Percentiles rank a stretch among this genome's conserved stretches.
phyloP scores from a whole-genome alignment of 1,284 basidiomycete species.

The Trichosporon faecale region DNA sequence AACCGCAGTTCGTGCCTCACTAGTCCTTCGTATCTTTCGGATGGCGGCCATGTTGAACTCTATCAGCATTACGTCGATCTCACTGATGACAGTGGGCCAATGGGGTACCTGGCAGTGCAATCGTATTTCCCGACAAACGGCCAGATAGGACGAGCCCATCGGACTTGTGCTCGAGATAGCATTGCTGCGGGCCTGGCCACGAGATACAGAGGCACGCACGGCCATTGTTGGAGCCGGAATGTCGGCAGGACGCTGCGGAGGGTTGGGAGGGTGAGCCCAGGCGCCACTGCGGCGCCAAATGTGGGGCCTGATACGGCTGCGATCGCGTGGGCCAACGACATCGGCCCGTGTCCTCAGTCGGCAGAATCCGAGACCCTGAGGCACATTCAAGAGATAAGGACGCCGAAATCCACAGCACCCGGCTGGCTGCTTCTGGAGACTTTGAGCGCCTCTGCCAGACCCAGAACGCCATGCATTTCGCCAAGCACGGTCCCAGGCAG shows the following conservation, averaged over 20 bases:
- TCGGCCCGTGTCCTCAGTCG: not conserved
- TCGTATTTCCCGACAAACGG: not conserved
- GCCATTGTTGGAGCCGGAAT: not conserved
- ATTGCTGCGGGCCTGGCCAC: not conserved
- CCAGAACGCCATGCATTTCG: not conserved
- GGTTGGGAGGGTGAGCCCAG: not conserved
- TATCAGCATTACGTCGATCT: not conserved
- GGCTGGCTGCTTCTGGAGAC: not conserved
- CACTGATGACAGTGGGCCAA: not conserved
- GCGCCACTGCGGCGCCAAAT: not conserved
- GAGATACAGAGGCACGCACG: not conserved
- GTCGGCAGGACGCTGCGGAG: not conserved
- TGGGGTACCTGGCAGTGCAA: not conserved
- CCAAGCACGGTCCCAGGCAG: not conserved
- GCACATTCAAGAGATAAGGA: not conserved
- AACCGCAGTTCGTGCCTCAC: not conserved
- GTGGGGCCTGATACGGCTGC: not conserved
- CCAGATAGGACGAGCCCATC: not conserved
- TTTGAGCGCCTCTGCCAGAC: not conserved
- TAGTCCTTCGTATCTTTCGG: not conserved
- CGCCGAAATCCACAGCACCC: not conserved
- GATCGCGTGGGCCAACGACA: not conserved
- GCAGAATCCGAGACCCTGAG: not conserved
- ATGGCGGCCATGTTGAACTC: not conserved
- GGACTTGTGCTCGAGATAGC: not conserved